Conservation (phyloP, 1,284 basidiomycete species). For the Apiotrichum sp. region DNA sequence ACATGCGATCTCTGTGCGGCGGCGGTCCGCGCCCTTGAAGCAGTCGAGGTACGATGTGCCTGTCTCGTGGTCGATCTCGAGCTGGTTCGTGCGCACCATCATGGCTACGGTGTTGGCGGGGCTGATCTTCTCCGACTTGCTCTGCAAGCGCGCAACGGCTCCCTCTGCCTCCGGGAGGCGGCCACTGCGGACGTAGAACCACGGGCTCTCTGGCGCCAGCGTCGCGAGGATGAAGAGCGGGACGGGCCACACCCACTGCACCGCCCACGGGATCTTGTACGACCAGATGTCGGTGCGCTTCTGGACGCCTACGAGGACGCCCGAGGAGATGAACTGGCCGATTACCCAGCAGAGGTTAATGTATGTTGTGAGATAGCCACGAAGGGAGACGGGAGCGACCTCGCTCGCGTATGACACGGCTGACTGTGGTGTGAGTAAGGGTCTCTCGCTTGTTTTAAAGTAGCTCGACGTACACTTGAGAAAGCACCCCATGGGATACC, state of each 20-base stretch:
- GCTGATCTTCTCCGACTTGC: constrained; percentile 17
- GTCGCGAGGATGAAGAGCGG: constrained; percentile 21
- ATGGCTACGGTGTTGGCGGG: constrained; percentile 29
- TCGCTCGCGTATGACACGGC: constrained; percentile 49
- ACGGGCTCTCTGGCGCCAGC: constrained; percentile 29
- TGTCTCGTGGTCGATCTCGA: constrained; percentile 20
- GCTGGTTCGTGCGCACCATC: constrained; percentile 32
- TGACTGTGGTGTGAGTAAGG: neutral
- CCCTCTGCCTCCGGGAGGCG: constrained; percentile 20
- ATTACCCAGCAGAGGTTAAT: constrained; percentile 53
- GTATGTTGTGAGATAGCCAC: constrained; percentile 29
- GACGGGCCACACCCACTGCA: constrained; percentile 46
- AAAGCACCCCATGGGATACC: constrained; percentile 48
- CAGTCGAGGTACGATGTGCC: constrained; percentile 24
- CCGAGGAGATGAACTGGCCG: constrained; percentile 24
- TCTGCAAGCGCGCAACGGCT: constrained; percentile 16
- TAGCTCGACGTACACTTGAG: constrained; percentile 6
- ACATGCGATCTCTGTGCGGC: constrained; percentile 15
- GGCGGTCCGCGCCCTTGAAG: constrained; percentile 24
- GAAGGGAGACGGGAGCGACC: constrained; percentile 43
- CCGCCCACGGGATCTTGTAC: constrained; percentile 5
- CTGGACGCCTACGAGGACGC: constrained; percentile 9
- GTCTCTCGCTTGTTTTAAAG: no score
- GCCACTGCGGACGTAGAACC: constrained; percentile 28
- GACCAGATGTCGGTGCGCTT: constrained; percentile 18